Conservation (phyloP, 352 stramenopile species). For the Phytophthora sojae region DNA sequence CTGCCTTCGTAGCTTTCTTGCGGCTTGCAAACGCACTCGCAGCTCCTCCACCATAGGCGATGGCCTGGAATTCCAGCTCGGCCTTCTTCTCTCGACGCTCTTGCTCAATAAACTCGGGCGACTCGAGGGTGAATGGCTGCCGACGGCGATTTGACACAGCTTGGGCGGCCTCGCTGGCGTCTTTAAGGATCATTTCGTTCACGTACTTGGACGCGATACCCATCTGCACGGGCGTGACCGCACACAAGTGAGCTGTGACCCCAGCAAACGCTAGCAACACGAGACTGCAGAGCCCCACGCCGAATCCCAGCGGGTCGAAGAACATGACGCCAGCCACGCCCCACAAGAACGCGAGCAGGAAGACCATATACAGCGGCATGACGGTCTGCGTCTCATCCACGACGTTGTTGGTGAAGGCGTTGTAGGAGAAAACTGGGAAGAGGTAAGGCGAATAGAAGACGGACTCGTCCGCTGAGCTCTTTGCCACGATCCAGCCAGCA, state of each 20-base stretch:
- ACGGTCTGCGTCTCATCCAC: conserved; percentile 85
- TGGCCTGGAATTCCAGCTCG: conserved; percentile 85
- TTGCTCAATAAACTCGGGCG: conserved; percentile 78
- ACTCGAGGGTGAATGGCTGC: conserved; percentile 81
- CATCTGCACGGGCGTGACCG: conserved; percentile 88
- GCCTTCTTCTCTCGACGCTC: conserved; percentile 76
- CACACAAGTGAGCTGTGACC: conserved; percentile 80
- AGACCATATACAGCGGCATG: conserved; percentile 68
- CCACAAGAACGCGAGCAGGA: conserved; percentile 86
- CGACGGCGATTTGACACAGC: conserved; percentile 66
- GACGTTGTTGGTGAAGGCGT: conserved; percentile 92
- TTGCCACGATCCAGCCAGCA: conserved; percentile 64
- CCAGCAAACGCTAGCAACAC: conserved; percentile 81
- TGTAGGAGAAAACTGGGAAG: conserved; percentile 93
- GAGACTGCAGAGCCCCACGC: conserved; percentile 88
- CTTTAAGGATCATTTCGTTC: conserved; percentile 88
- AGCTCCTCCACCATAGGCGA: conserved; percentile 68
- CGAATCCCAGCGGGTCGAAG: conserved; percentile 89
- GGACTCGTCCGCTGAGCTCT: conserved; percentile 56
- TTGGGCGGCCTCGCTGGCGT: conserved; percentile 82
- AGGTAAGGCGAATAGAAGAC: conserved; percentile 90
- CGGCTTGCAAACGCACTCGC: conserved; percentile 51
- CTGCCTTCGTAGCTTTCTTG: conserved; percentile 41
- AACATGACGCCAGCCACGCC: conserved; percentile 91
- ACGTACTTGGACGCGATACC: conserved; percentile 90